These are phyloP conservation scores for Hypocreales sp. DNA, from an alignment of 2,329 filamentous ascomycete genomes.

Conservation along the genomic window DNA sequence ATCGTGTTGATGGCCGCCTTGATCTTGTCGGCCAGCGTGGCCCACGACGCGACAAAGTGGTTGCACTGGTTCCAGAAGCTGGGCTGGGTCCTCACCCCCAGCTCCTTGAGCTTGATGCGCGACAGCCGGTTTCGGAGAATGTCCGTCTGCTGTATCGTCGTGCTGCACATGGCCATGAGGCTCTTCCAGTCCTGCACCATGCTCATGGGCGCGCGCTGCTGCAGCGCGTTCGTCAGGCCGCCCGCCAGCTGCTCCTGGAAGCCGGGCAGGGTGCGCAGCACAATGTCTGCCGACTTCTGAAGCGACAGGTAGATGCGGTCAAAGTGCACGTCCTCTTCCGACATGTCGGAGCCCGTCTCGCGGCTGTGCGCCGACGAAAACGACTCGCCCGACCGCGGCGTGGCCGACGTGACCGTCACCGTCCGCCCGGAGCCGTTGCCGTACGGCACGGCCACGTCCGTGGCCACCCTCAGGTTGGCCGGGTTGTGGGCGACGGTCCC, in stretches of 20 bases:
- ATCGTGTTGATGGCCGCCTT: conserved; percentile 37
- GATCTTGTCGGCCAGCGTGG: conserved; percentile 45
- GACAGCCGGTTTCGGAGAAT: conserved; percentile 58
- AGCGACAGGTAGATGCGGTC: conserved; percentile 70
- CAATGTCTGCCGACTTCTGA: conserved; percentile 56
- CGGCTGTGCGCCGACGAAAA: conserved; percentile 43
- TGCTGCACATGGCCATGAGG: conserved; percentile 55
- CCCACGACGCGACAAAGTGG: conserved; percentile 56
- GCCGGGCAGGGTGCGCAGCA: conserved; percentile 54
- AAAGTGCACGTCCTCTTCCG: conserved; percentile 67
- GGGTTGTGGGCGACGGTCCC: conserved; percentile 30
- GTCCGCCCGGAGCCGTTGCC: conserved; percentile 33
- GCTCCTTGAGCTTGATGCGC: conserved; percentile 72
- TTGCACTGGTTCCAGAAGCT: conserved; percentile 59
- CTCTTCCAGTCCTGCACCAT: conserved; percentile 51
- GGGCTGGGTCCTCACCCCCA: conserved; percentile 49
- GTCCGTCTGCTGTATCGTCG: conserved; percentile 59
- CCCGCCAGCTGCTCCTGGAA: conserved; percentile 52
- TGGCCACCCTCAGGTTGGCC: conserved; percentile 38
- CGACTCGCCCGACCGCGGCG: conserved; percentile 69
- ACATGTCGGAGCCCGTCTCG: conserved; percentile 41
- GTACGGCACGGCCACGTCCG: conserved; percentile 31
- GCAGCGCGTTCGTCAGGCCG: conserved; percentile 47
- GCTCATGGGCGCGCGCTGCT: conserved; percentile 41
- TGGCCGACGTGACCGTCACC: conserved; percentile 41